A percentile compares a stretch with the other conserved stretches of the same genome.
These are phyloP conservation scores for Metschnikowia reukaufii DNA, from an alignment of 805 yeast genomes.

Conservation along the genomic window DNA sequence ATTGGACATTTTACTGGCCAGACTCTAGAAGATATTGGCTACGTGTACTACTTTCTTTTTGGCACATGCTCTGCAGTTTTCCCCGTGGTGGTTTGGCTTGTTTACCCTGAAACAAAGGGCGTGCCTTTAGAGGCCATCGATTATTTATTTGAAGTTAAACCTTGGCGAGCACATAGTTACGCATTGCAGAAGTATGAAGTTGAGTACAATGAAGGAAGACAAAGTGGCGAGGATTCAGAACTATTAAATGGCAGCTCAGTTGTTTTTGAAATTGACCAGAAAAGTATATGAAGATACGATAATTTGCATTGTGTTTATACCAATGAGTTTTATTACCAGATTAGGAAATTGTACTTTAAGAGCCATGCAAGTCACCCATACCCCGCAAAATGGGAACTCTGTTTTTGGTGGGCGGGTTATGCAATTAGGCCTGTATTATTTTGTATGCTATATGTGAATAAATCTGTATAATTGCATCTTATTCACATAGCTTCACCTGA, in stretches of 20 bases:
- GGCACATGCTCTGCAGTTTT: conserved; percentile 31
- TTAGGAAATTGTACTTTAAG: too few relatives aligned
- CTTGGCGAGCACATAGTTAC: conserved; percentile 32
- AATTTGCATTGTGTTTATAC: too few relatives aligned
- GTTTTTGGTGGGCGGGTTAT: too few relatives aligned
- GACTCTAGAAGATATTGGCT: conserved; percentile 44
- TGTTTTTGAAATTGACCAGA: conserved; percentile 11
- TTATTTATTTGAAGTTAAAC: conserved; percentile 33
- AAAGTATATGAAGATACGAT: conserved; percentile 1
- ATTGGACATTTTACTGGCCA: conserved; percentile 48
- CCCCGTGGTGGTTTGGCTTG: conserved; percentile 29
- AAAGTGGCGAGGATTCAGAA: conserved; percentile 2
- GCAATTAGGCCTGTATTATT: too few relatives aligned
- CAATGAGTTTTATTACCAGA: too few relatives aligned
- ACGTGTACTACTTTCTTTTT: conserved; percentile 47
- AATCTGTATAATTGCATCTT: too few relatives aligned
- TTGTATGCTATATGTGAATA: too few relatives aligned
- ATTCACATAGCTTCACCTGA: too few relatives aligned
- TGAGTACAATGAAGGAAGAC: conserved; percentile 17
- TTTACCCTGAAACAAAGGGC: conserved; percentile 41
- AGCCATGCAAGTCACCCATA: too few relatives aligned
- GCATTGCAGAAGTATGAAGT: conserved; percentile 26
- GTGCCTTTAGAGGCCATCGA: conserved; percentile 37
- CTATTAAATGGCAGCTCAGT: conserved; percentile 5
- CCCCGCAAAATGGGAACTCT: too few relatives aligned